Conservation (phyloP, 2,329 filamentous ascomycete species). For the Aspergillus clavatus region DNA sequence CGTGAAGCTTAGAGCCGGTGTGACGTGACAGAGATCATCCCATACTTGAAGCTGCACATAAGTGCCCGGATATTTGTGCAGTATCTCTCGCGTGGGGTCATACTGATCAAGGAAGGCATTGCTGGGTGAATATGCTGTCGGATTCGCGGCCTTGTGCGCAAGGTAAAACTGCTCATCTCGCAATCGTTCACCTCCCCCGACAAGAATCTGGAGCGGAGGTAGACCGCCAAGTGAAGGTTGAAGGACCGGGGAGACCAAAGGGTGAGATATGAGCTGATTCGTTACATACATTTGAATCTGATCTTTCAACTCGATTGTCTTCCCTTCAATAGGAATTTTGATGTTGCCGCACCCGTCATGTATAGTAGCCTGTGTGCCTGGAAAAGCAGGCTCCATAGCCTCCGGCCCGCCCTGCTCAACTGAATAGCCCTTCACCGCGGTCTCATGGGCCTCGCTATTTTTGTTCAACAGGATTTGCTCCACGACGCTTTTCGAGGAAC, state of each 20-base stretch:
- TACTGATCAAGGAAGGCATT: conserved; percentile 59
- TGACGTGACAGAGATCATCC: conserved; percentile 92
- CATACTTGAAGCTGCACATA: conserved; percentile 92
- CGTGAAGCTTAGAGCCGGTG: conserved; percentile 90
- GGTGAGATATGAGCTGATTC: conserved; percentile 79
- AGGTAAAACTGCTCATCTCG: conserved; percentile 93
- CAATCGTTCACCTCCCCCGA: conserved; percentile 81
- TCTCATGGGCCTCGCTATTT: conserved; percentile 24
- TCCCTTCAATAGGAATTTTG: conserved; percentile 65
- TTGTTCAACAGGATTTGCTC: conserved; percentile 16
- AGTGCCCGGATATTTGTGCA: conserved; percentile 71
- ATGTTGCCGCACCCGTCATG: conserved; percentile 41
- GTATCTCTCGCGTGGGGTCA: conserved; percentile 49
- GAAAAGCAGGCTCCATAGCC: conserved; percentile 15
- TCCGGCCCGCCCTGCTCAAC: conserved; percentile 17
- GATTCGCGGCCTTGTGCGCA: conserved; percentile 89
- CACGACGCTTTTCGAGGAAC: conserved; percentile 22
- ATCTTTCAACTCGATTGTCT: conserved; percentile 70
- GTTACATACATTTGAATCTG: conserved; percentile 88
- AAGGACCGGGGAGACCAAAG: conserved; percentile 81
- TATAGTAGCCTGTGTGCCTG: conserved; percentile 20
- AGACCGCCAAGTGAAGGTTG: conserved; percentile 86
- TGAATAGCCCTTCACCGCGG: conserved; percentile 29
- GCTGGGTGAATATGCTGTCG: conserved; percentile 66
- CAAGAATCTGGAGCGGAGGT: conserved; percentile 79